phyloP scores from a whole-genome alignment of 2,329 filamentous ascomycete species.

The Allantophomopsis cytisporea region DNA sequence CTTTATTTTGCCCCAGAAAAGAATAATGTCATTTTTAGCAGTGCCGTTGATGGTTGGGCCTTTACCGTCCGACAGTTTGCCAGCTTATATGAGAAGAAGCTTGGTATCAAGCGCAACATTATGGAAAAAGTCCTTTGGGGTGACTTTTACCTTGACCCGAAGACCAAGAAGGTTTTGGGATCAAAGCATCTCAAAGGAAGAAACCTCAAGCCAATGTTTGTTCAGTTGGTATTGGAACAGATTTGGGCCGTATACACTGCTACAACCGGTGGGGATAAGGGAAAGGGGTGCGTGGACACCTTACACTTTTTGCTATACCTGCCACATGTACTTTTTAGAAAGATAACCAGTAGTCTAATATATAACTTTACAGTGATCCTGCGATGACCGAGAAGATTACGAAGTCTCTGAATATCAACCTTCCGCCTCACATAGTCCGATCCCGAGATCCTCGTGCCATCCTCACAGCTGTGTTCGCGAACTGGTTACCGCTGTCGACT shows the following conservation, averaged over 20 bases:
- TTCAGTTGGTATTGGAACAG: constrained; percentile 87
- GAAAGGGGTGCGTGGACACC: constrained; percentile 55
- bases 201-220: constrained; percentile 90
- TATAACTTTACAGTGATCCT: constrained; percentile 44
- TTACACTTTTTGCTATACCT: constrained; percentile 6
- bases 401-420: constrained; percentile 73
- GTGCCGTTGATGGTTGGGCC: constrained; percentile 96
- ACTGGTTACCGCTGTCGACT: constrained; percentile 87
- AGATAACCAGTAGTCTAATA: constrained; percentile 15
- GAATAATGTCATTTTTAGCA: constrained; percentile 98
- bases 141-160: constrained; percentile 90
- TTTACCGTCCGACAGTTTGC: constrained; percentile 95
- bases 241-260: constrained; percentile 95
- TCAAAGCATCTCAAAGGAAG: constrained; percentile 89
- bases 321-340: no score
- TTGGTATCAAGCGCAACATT: constrained; percentile 78
- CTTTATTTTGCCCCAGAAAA: constrained; percentile 97
- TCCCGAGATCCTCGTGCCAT: constrained; percentile 75
- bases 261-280: constrained; percentile 68
- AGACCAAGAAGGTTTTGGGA: constrained; percentile 85
- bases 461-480: constrained; percentile 73
- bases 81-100: constrained; percentile 85
- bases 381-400: constrained; percentile 84
- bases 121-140: constrained; percentile 96
- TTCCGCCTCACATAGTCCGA: constrained; percentile 72